Evolutionary conservation across 306 rosid species (phyloP).

Genomic region (Dryas octopetala): DNA sequence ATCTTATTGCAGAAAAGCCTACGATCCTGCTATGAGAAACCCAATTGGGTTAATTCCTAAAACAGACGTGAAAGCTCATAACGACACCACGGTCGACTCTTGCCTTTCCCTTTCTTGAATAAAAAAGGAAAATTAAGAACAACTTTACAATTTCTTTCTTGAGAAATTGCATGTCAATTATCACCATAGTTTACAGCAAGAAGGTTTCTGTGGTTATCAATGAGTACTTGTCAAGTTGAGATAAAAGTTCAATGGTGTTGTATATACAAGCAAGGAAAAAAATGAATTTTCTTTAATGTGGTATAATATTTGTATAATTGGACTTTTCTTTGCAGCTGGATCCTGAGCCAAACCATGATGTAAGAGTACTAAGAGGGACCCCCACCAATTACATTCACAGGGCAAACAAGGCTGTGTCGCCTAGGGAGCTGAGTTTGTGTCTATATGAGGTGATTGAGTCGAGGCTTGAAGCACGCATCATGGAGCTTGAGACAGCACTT

Average conservation of each 20-base stretch:
- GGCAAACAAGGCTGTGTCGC: neutral
- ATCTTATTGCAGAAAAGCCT: no score
- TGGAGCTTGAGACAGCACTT: conserved; percentile 1
- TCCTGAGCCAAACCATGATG: neutral
- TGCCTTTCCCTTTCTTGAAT: no score
- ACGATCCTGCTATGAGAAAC: no score
- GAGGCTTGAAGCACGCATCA: conserved; percentile 3
- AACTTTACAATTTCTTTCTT: no score
- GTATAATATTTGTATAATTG: neutral
- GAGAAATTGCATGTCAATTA: no score
- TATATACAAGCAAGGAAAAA: neutral
- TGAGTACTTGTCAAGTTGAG: neutral
- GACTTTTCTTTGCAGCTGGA: conserved; percentile 9
- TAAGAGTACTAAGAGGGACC: no score
- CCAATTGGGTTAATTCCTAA: no score
- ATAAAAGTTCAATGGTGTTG: neutral
- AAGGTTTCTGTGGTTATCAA: neutral
- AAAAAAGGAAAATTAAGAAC: no score
- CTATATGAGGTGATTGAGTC: neutral
- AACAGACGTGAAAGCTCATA: no score
- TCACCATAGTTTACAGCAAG: neutral
- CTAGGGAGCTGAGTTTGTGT: conserved; percentile 16
- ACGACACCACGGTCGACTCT: no score
- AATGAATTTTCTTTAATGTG: neutral
- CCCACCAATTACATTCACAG: no score